phyloP scores from a whole-genome alignment of 108 stramenopile genomes.

The Skeletonema marinoi region DNA sequence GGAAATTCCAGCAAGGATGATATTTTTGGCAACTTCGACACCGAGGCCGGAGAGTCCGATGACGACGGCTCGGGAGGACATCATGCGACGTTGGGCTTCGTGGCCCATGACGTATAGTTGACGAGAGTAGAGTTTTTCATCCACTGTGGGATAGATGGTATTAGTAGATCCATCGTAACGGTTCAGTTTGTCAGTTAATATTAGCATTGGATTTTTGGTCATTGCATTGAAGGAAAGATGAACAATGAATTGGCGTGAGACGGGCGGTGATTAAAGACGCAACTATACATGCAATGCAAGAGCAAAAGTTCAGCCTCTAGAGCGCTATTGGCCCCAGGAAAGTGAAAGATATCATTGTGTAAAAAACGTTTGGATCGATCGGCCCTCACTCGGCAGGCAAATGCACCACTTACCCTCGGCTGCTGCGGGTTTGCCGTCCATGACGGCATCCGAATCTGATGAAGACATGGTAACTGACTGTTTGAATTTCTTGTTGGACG shows the following conservation, averaged over 20 bases:
- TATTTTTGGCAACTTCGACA: conserved; percentile 95
- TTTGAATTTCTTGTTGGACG: background rate
- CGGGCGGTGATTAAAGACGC: background rate
- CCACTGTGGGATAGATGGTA: conserved; percentile 62
- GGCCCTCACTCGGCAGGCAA: background rate
- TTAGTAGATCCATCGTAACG: background rate
- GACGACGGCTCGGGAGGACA: conserved; percentile 88
- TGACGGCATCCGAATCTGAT: background rate
- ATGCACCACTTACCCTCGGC: background rate
- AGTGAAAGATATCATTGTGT: background rate
- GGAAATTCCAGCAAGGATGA: conserved; percentile 91
- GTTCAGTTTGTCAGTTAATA: background rate
- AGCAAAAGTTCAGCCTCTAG: background rate
- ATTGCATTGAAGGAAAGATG: background rate
- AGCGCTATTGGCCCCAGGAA: background rate
- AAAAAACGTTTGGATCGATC: background rate
- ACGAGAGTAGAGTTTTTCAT: conserved; percentile 97
- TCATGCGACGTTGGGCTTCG: conserved; percentile 97
- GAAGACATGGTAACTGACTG: background rate
- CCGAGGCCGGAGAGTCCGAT: conserved; percentile 93
- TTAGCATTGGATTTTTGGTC: background rate
- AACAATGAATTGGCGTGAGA: background rate
- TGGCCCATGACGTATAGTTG: conserved; percentile 99
- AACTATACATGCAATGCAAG: background rate
- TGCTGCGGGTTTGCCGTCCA: background rate